phyloP scores from a whole-genome alignment of 2,329 filamentous ascomycete genomes.

The Claviceps humidiphila region DNA sequence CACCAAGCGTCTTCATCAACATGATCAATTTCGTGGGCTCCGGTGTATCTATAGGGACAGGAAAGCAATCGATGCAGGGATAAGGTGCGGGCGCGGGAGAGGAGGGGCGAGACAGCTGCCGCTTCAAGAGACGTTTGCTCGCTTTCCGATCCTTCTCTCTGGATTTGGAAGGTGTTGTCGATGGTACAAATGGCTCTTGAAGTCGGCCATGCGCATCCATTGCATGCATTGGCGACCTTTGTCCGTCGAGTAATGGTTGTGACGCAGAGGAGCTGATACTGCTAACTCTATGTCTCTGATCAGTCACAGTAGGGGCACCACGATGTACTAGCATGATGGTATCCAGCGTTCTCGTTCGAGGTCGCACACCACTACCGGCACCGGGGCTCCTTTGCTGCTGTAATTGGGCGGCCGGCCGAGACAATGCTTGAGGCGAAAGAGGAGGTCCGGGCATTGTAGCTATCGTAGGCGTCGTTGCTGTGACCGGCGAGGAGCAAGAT shows the following conservation, averaged over 20 bases:
- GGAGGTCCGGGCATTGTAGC: neutral
- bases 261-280: conserved; percentile 54
- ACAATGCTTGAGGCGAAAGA: neutral
- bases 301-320: conserved; percentile 23
- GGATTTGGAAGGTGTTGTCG: conserved; percentile 4
- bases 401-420: conserved; percentile 3
- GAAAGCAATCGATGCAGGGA: conserved; percentile 47
- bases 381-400: conserved; percentile 20
- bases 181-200: conserved; percentile 18
- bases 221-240: conserved; percentile 25
- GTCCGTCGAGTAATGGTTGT: conserved; percentile 37
- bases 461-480: conserved; percentile 2
- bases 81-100: conserved; percentile 41
- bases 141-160: conserved; percentile 28
- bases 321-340: conserved; percentile 36
- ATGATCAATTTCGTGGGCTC: conserved; percentile 60
- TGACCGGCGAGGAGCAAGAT: conserved; percentile 26
- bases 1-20: conserved; percentile 65
- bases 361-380: conserved; percentile 27
- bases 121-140: conserved; percentile 41
- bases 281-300: conserved; percentile 51
- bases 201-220: conserved; percentile 27
- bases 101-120: conserved; percentile 40
- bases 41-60: conserved; percentile 45
- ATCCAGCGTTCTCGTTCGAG: conserved; percentile 47